A percentile compares a stretch with the other conserved stretches of the same genome.
Evolutionary conservation across 2,329 filamentous ascomycete species (phyloP).

Genomic region (Chaetomium olivaceum): DNA sequence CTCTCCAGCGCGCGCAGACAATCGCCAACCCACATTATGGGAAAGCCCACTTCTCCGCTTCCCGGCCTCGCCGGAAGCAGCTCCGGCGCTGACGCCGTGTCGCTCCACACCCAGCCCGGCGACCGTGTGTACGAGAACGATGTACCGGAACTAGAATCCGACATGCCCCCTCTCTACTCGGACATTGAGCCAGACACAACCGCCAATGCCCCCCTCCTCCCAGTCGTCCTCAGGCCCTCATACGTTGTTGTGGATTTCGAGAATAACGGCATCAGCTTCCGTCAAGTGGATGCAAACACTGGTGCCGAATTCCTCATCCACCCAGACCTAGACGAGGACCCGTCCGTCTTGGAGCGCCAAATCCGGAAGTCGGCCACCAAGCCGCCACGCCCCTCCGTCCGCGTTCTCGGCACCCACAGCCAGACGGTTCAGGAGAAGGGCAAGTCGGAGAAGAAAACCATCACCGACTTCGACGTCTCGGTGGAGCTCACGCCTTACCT

Average conservation of each 20-base stretch:
- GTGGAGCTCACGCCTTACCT: constrained; percentile 62
- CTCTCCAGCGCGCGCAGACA: not conserved
- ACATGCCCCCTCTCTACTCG: constrained; percentile 51
- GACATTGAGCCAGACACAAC: constrained; percentile 35
- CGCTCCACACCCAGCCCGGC: constrained; percentile 35
- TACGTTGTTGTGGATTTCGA: constrained; percentile 12
- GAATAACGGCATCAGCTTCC: not conserved
- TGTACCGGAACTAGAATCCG: constrained; percentile 38
- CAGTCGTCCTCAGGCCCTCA: constrained; percentile 30
- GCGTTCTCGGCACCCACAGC: constrained; percentile 55
- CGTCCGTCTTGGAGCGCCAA: constrained; percentile 46
- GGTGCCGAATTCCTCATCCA: constrained; percentile 48
- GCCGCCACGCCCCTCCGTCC: constrained; percentile 56
- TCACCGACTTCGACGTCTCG: constrained; percentile 61
- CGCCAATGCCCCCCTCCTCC: constrained; percentile 33
- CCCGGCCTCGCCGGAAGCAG: constrained; percentile 23
- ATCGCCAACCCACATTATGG: constrained; percentile 29
- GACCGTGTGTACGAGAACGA: constrained; percentile 43
- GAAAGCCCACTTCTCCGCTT: constrained; percentile 30
- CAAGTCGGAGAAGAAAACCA: constrained; percentile 47
- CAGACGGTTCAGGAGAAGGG: constrained; percentile 47
- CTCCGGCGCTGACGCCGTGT: constrained; percentile 32
- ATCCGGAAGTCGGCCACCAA: constrained; percentile 46
- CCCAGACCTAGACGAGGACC: constrained; percentile 47
- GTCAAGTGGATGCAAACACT: constrained; percentile 37